A percentile compares a stretch with the other conserved stretches of the same genome.
These are phyloP conservation scores for Salix udensis DNA, from an alignment of 345 rosid genomes.

Conservation along the genomic window DNA sequence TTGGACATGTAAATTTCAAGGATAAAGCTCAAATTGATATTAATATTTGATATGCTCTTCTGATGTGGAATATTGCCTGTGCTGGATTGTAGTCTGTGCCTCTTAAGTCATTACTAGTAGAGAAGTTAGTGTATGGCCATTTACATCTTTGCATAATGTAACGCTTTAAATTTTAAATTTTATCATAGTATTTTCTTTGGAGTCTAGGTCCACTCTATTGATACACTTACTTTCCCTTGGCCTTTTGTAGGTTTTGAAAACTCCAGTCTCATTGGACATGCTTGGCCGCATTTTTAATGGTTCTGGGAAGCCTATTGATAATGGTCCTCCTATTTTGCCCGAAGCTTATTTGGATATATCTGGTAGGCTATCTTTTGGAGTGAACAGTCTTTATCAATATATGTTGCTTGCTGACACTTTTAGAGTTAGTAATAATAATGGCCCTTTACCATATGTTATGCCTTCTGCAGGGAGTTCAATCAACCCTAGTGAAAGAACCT, in stretches of 20 bases:
- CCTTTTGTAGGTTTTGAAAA: conserved; percentile 64
- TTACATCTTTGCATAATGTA: neutral
- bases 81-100: neutral
- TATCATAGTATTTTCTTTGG: neutral
- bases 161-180: neutral
- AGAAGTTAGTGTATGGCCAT: neutral
- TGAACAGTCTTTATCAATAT: neutral
- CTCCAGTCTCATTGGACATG: conserved; percentile 94
- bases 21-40: neutral
- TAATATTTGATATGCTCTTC: neutral
- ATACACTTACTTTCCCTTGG: neutral
- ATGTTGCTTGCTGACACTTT: conserved; percentile 2
- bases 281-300: conserved; percentile 95
- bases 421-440: neutral
- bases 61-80: neutral
- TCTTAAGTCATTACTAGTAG: neutral
- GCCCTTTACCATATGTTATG: neutral
- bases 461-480: conserved; percentile 74
- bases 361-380: conserved; percentile 40
- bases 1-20: neutral
- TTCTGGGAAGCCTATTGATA: conserved; percentile 95
- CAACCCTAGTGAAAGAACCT: conserved; percentile 97
- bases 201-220: neutral
- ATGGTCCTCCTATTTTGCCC: conserved; percentile 89
- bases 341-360: conserved; percentile 95